Conservation (phyloP, 2,329 filamentous ascomycete species). For the Exophiala oligosperma region DNA sequence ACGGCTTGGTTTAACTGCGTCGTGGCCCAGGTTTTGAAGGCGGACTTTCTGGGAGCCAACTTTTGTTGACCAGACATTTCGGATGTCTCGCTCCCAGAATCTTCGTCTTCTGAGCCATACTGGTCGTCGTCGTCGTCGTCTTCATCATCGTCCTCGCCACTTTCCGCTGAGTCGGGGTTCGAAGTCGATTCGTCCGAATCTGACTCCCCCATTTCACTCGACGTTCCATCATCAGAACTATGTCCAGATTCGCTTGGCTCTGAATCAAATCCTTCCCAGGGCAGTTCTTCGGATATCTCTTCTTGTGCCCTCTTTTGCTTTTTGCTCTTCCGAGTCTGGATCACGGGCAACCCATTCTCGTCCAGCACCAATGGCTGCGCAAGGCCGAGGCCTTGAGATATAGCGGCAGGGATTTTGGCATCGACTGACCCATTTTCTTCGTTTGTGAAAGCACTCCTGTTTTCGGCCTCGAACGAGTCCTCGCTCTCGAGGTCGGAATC, state of each 20-base stretch:
- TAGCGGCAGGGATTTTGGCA: not conserved
- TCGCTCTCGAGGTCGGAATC: constrained; percentile 27
- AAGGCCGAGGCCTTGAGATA: constrained; percentile 66
- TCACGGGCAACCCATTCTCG: constrained; percentile 74
- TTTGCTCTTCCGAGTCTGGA: constrained; percentile 71
- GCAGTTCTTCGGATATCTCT: constrained; percentile 38
- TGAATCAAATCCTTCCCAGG: constrained; percentile 48
- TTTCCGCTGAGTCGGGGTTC: constrained; percentile 12
- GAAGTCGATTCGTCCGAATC: constrained; percentile 29
- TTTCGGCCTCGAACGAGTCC: constrained; percentile 31
- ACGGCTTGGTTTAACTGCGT: constrained; percentile 81
- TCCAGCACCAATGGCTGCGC: constrained; percentile 84
- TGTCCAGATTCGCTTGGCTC: constrained; percentile 37
- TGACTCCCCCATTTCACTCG: not conserved
- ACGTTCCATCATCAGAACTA: constrained; percentile 27
- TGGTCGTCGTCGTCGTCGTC: constrained; percentile 27
- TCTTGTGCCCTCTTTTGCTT: constrained; percentile 48
- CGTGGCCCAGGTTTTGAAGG: constrained; percentile 93
- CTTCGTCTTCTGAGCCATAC: constrained; percentile 31
- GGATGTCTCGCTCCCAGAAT: constrained; percentile 30
- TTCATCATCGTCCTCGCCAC: constrained; percentile 31
- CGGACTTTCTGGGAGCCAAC: constrained; percentile 54
- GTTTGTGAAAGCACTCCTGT: constrained; percentile 36
- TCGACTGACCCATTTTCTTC: constrained; percentile 49
- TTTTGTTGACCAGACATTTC: constrained; percentile 38